Conservation (phyloP, 495 filamentous ascomycete species). For the Acidiella bohemica region DNA sequence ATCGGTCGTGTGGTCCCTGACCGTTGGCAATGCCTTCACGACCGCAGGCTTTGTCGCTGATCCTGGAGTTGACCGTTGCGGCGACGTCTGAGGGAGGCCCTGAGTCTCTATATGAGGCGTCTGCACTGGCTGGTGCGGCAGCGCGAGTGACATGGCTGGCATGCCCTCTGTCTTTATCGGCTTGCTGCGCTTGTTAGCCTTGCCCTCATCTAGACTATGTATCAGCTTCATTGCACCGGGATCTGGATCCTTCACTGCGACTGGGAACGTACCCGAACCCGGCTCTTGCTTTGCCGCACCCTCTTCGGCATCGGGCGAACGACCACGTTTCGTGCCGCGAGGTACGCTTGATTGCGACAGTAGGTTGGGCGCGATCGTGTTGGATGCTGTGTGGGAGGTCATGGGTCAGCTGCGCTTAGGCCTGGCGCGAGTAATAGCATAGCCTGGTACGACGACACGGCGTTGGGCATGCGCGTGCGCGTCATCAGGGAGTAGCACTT, state of each 20-base stretch:
- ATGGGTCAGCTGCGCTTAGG: constrained; percentile 6
- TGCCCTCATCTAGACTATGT: constrained; percentile 39
- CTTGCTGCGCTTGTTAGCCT: constrained; percentile 70
- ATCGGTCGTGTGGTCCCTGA: constrained; percentile 94
- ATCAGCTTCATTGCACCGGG: neutral
- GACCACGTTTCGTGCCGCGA: constrained; percentile 84
- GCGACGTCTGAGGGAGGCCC: constrained; percentile 57
- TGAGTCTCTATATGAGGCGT: constrained; percentile 69
- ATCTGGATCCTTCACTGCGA: neutral
- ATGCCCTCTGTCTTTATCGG: constrained; percentile 36
- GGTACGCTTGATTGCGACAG: constrained; percentile 38
- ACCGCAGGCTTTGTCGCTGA: constrained; percentile 58
- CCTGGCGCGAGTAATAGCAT: too few relatives aligned
- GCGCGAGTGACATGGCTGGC: constrained; percentile 24
- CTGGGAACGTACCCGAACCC: constrained; percentile 66
- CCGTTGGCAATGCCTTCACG: constrained; percentile 89
- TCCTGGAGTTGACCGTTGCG: constrained; percentile 64
- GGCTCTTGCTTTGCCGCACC: constrained; percentile 47
- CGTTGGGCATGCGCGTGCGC: neutral
- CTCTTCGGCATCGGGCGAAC: constrained; percentile 68
- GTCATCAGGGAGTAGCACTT: constrained; percentile 20
- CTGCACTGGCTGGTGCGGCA: constrained; percentile 38
- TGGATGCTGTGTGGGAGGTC: neutral
- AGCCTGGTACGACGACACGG: too few relatives aligned
- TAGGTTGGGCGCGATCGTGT: constrained; percentile 17